Evolutionary conservation across 306 rosid genomes (phyloP).

Genomic region (Prunus armeniaca): DNA sequence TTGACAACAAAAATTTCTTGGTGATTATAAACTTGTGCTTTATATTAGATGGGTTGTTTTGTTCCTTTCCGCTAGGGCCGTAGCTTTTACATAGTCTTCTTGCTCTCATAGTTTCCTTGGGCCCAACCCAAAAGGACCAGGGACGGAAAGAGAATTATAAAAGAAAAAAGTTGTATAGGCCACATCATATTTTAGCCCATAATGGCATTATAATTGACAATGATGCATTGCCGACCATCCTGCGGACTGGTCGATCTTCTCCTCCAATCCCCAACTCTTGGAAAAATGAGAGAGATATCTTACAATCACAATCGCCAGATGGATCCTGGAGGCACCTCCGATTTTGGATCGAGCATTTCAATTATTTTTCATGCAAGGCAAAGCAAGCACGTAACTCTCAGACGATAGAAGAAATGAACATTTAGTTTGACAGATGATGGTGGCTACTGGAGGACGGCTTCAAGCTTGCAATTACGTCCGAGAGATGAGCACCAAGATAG

Average conservation of each 20-base stretch:
- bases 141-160: neutral
- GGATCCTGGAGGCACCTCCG: neutral
- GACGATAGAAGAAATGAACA: neutral
- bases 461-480: constrained; percentile 3
- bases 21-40: too few relatives aligned
- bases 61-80: neutral
- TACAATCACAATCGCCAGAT: neutral
- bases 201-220: too few relatives aligned
- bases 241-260: too few relatives aligned
- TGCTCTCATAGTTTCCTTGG: neutral
- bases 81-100: neutral
- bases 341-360: neutral
- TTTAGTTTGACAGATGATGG: neutral
- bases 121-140: neutral
- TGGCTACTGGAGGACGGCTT: neutral
- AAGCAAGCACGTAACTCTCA: neutral
- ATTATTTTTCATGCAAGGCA: neutral
- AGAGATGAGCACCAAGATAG: neutral
- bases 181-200: neutral
- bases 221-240: too few relatives aligned
- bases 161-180: neutral
- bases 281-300: neutral
- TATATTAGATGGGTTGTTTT: neutral
- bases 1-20: too few relatives aligned
- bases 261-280: too few relatives aligned